Percentiles rank a stretch among this genome's conserved stretches.
These are phyloP conservation scores for Colletotrichum truncatum DNA, from an alignment of 2,329 filamentous ascomycete genomes.

Conservation along the genomic window DNA sequence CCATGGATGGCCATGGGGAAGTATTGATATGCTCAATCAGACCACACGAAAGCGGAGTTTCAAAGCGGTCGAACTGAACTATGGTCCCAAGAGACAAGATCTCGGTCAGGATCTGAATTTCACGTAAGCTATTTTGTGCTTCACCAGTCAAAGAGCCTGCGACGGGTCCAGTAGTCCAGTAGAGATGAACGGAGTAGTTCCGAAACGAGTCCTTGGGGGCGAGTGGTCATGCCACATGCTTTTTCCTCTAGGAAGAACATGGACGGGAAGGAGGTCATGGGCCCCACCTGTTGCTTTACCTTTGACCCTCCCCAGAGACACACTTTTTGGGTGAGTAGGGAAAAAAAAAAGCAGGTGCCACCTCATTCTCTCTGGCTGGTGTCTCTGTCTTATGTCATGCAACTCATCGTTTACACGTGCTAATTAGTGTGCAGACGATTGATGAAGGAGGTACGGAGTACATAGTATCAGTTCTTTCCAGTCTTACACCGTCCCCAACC, in stretches of 20 bases:
- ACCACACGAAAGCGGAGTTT: too few relatives aligned
- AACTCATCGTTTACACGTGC: constrained; percentile 4
- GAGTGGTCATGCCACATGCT: constrained; percentile 19
- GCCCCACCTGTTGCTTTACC: background rate
- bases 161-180: too few relatives aligned
- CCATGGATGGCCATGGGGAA: background rate
- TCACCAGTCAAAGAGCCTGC: background rate
- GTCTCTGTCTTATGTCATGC: background rate
- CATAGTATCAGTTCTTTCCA: background rate
- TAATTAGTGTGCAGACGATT: too few relatives aligned
- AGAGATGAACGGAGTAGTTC: background rate
- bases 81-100: too few relatives aligned
- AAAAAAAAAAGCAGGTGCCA: background rate
- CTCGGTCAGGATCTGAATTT: background rate
- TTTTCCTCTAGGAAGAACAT: background rate
- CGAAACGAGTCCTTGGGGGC: background rate
- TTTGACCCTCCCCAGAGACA: background rate
- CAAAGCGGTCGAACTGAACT: too few relatives aligned
- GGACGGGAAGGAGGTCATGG: background rate
- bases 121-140: too few relatives aligned
- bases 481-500: constrained; percentile 6
- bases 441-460: background rate
- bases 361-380: background rate
- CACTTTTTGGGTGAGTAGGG: background rate
- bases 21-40: background rate